Evolutionary conservation across 2,329 filamentous ascomycete genomes (phyloP).

Genomic region (Xylariaceae sp.): DNA sequence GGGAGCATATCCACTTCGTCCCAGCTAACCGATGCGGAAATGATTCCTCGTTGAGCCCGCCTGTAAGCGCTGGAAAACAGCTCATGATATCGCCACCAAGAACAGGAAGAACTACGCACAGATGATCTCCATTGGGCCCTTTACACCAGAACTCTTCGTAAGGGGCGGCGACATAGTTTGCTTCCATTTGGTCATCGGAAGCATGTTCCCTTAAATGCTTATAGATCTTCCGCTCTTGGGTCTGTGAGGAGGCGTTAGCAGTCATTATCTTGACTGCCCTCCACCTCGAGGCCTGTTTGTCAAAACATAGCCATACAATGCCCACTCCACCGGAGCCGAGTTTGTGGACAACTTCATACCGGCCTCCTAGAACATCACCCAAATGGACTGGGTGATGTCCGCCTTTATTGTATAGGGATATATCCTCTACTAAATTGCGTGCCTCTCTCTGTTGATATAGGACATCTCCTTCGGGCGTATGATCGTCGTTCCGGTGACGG

Average conservation of each 20-base stretch:
- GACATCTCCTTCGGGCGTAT: too few species aligned
- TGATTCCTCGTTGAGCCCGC: background rate
- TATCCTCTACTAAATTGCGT: constrained; percentile 3
- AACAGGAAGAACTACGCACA: constrained; percentile 14
- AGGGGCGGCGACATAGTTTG: constrained; percentile 10
- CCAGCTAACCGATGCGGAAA: background rate
- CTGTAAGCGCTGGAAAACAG: background rate
- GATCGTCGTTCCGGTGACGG: too few species aligned
- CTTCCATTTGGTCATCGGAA: background rate
- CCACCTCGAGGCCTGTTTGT: constrained; percentile 9
- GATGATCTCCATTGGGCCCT: constrained; percentile 18
- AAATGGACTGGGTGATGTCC: constrained; percentile 16
- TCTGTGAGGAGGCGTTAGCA: constrained; percentile 4
- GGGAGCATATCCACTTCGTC: background rate
- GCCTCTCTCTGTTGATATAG: too few species aligned
- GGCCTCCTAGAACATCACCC: constrained; percentile 8
- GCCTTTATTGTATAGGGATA: constrained; percentile 13
- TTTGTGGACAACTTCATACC: constrained; percentile 17
- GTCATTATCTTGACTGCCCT: constrained; percentile 17
- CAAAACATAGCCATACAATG: constrained; percentile 17
- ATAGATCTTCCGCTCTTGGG: constrained; percentile 5
- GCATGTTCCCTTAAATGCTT: background rate
- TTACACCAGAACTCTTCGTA: constrained; percentile 14
- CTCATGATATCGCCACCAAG: constrained; percentile 1
- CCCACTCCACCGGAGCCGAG: constrained; percentile 15